Evolutionary conservation across 371 early-diverging fungal genomes (phyloP).

Genomic region (Mortierella sp.): DNA sequence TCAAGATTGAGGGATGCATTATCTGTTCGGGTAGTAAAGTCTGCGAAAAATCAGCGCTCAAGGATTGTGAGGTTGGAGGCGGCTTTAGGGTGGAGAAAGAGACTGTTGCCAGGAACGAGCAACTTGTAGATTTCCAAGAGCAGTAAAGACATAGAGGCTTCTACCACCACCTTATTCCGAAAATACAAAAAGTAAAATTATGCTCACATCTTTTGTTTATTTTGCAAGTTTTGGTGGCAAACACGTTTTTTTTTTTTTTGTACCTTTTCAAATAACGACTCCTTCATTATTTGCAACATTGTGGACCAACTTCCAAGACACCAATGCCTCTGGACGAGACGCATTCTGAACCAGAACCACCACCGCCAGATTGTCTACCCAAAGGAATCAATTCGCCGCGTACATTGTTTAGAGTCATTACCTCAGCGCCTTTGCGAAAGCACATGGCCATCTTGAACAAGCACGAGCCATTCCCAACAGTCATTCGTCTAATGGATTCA

Average conservation of each 20-base stretch:
- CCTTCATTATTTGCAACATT: not conserved
- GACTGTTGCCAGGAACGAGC: slow-evolving; percentile 66
- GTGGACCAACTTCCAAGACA: not conserved
- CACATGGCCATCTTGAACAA: slow-evolving; percentile 26
- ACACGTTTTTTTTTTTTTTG: not conserved
- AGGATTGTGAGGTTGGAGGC: slow-evolving; percentile 93
- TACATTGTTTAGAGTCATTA: slow-evolving; percentile 18
- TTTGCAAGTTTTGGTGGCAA: slow-evolving; percentile 2
- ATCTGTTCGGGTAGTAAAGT: slow-evolving; percentile 88
- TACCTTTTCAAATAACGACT: not conserved
- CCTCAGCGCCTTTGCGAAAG: slow-evolving; percentile 28
- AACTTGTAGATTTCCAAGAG: slow-evolving; percentile 60
- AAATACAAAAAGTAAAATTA: not conserved
- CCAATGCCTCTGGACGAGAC: slow-evolving; percentile 18
- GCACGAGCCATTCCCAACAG: slow-evolving; percentile 3
- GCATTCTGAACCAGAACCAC: not conserved
- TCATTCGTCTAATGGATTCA: slow-evolving; percentile 9
- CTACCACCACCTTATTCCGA: not conserved
- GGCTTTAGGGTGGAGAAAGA: slow-evolving; percentile 79
- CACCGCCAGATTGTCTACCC: too few relatives aligned
- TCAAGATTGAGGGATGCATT: slow-evolving; percentile 90
- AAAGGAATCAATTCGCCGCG: slow-evolving; percentile 8
- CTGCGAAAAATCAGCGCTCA: slow-evolving; percentile 80
- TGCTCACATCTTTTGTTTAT: not conserved
- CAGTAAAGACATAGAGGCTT: slow-evolving; percentile 13